Evolutionary conservation across 2,329 filamentous ascomycete genomes (phyloP), one percentile per base, ranked within the genome.

Genomic region (Cytospora leucostoma): DNA sequence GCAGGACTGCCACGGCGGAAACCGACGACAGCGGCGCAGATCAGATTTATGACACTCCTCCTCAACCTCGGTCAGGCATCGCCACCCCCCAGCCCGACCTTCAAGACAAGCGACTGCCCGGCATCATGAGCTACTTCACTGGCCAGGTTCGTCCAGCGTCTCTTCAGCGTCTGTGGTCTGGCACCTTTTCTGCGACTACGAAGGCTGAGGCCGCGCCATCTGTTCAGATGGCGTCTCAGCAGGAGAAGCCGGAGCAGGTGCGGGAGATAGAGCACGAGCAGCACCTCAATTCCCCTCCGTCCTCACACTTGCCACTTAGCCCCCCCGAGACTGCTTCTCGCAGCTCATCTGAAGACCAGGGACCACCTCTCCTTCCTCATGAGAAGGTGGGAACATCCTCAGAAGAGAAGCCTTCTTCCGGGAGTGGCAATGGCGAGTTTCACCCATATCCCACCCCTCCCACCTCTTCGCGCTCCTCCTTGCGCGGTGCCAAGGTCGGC

Each of bases 131-230:
- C 83, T 97, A 95, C 84, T 97, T 98, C 85, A 61, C 59, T 61
- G 90, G 90, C 82, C 95, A 99, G 94, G 95, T 99, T 96, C 89
- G 95, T 97, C 85, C 86, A 84, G 87, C 85, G 82, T 87, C 88
- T 88, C 84, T 85, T 84, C 78, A 81, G 70, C 74, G 75, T 75
- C 77, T 76, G 71, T 75, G 75, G 70, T 76, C 74, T 70, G 71
- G 74, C 70, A 72, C 72, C 65, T 76, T 74, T 70, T 72, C 73
- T 72, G 74, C 71, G 68, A 71, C 74, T 74, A 71, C 76, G 76
- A 71, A 76, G 73, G 71, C 73, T 71, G 59, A 61, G 59, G 74
- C 74, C 69, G 70, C 75, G 71, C 71, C 70, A 66, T 70, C 72
- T 65, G 72, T 71, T 51, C 62, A 67, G 55, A 59, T 67, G 52